Conservation (phyloP, 371 early-diverging fungal species). For the Mucor indicus region DNA sequence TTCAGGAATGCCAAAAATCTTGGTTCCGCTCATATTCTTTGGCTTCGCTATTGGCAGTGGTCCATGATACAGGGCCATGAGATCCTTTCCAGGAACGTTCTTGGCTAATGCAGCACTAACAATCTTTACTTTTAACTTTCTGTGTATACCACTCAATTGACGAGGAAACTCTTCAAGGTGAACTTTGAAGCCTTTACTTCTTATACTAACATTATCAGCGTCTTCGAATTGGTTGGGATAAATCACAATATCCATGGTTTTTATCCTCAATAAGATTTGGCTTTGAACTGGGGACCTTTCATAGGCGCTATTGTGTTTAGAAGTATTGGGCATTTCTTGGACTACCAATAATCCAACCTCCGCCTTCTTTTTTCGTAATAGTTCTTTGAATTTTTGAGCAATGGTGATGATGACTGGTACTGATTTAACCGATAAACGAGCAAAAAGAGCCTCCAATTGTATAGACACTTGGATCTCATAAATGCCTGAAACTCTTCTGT, state of each 20-base stretch:
- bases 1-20: conserved; percentile 61
- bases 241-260: conserved; percentile 46
- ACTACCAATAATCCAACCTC: conserved; percentile 29
- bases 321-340: background rate
- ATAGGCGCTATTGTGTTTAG: background rate
- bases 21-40: conserved; percentile 33
- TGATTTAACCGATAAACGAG: conserved; percentile 57
- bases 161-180: conserved; percentile 20
- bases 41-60: conserved; percentile 28
- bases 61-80: conserved; percentile 20
- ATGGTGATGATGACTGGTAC: conserved; percentile 62
- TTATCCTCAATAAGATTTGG: conserved; percentile 22
- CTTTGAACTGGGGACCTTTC: conserved; percentile 5
- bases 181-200: conserved; percentile 23
- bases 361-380: conserved; percentile 57
- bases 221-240: conserved; percentile 72
- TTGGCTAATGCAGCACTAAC: conserved; percentile 41
- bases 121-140: conserved; percentile 26
- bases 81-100: conserved; percentile 33
- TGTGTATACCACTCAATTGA: conserved; percentile 12
- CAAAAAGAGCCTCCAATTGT: conserved; percentile 23
- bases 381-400: conserved; percentile 43
- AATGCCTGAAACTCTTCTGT: conserved; percentile 10
- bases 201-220: conserved; percentile 64
- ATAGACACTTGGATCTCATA: conserved; percentile 15